A percentile compares a stretch with the other conserved stretches of the same genome.
Conservation (phyloP, 345 rosid genomes). For the Abelmoschus esculentus region DNA sequence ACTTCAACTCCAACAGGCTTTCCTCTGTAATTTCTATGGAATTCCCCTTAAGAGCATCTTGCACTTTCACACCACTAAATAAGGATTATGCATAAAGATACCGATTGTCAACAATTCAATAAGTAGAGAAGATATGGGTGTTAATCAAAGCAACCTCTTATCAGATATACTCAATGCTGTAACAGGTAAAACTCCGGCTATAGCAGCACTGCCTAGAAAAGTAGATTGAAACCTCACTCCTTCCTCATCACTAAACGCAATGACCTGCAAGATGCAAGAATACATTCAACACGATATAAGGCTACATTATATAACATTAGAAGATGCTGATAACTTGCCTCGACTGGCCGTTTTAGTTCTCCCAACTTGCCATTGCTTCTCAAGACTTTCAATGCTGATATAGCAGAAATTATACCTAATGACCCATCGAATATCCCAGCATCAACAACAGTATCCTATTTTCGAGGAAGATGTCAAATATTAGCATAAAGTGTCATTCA, state of each 20-base stretch:
- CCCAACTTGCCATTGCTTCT: constrained; percentile 45
- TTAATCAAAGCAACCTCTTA: constrained; percentile 53
- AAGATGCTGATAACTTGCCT: constrained; percentile 39
- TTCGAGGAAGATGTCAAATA: constrained; percentile 25
- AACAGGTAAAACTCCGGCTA: constrained; percentile 80
- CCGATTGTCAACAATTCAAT: constrained; percentile 3
- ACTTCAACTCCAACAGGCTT: constrained; percentile 56
- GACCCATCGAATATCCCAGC: constrained; percentile 97
- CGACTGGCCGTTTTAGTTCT: constrained; percentile 69
- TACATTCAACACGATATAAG: background rate
- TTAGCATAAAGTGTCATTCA: constrained; percentile 18
- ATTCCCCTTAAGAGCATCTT: constrained; percentile 61
- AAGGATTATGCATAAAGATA: constrained; percentile 30
- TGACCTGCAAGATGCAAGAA: constrained; percentile 45
- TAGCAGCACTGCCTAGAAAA: constrained; percentile 90
- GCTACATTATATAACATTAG: background rate
- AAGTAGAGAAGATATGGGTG: background rate
- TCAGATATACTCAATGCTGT: constrained; percentile 59
- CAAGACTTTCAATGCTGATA: constrained; percentile 75
- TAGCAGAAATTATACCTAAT: constrained; percentile 72
- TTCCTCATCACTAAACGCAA: constrained; percentile 97
- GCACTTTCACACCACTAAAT: constrained; percentile 71
- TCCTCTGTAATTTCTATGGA: constrained; percentile 50
- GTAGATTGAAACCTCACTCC: constrained; percentile 93
- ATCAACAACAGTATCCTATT: constrained; percentile 95